These are phyloP conservation scores for Aspergillus incahuasiensis DNA, from an alignment of 495 filamentous ascomycete genomes.

Conservation along the genomic window DNA sequence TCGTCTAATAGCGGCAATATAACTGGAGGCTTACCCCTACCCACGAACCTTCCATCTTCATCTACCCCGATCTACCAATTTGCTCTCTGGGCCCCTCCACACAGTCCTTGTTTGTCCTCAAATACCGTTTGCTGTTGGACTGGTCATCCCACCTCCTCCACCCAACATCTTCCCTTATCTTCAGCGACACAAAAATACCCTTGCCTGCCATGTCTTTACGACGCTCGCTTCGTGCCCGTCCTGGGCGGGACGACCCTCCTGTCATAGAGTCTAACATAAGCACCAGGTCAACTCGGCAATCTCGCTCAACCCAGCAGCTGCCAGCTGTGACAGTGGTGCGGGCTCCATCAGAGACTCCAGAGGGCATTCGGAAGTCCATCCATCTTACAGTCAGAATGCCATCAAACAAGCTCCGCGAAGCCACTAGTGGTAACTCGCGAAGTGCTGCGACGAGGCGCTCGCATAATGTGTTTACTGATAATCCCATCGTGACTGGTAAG, in stretches of 20 bases:
- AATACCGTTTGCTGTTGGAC: conserved; percentile 4
- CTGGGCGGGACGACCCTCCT: conserved; percentile 33
- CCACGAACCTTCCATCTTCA: conserved; percentile 2
- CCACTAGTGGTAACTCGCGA: conserved; percentile 44
- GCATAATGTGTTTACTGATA: conserved; percentile 48
- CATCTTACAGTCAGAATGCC: conserved; percentile 82
- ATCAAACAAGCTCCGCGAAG: conserved; percentile 75
- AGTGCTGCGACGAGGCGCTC: conserved; percentile 29
- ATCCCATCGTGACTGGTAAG: conserved; percentile 57
- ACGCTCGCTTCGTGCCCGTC: conserved; percentile 47
- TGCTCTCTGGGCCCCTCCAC: not conserved
- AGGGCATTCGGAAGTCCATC: conserved; percentile 58
- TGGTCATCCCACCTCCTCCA: not conserved
- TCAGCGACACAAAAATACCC: not conserved
- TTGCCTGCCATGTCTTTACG: conserved; percentile 41
- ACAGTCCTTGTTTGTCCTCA: conserved; percentile 11
- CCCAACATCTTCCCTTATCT: not conserved
- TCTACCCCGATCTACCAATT: not conserved
- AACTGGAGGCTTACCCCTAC: conserved; percentile 4
- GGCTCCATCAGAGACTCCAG: conserved; percentile 50
- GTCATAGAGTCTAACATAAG: conserved; percentile 37
- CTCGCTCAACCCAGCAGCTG: conserved; percentile 30
- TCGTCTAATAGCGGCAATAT: conserved; percentile 1
- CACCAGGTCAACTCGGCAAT: conserved; percentile 33
- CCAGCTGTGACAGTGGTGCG: conserved; percentile 49